phyloP scores from a whole-genome alignment of 1,284 basidiomycete genomes.

The Ceratobasidium sp. region DNA sequence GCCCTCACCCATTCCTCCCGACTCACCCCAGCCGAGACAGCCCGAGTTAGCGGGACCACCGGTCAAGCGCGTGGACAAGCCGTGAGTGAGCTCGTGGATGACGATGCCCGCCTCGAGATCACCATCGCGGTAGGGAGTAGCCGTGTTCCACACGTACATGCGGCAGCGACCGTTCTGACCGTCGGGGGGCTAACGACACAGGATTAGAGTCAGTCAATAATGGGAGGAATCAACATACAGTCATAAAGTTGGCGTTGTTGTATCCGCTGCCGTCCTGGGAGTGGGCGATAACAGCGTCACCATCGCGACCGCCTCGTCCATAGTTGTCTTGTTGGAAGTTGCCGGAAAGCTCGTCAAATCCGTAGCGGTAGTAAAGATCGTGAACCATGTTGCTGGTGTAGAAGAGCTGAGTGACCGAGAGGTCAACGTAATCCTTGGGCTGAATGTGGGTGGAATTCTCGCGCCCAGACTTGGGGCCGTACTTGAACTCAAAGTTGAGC shows the following conservation, averaged over 20 bases:
- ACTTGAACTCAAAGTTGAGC: slow-evolving; percentile 73
- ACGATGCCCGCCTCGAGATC: slow-evolving; percentile 95
- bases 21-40: slow-evolving; percentile 94
- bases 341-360: slow-evolving; percentile 88
- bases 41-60: slow-evolving; percentile 93
- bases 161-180: slow-evolving; percentile 85
- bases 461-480: slow-evolving; percentile 62
- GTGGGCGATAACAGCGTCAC: slow-evolving; percentile 91
- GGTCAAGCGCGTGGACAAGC: slow-evolving; percentile 90
- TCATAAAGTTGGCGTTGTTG: slow-evolving; percentile 75
- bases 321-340: slow-evolving; percentile 99
- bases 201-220: not conserved
- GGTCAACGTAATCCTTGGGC: slow-evolving; percentile 83
- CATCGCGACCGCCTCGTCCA: slow-evolving; percentile 82
- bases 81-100: slow-evolving; percentile 89
- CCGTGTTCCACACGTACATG: slow-evolving; percentile 97
- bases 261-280: slow-evolving; percentile 93
- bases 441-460: slow-evolving; percentile 62
- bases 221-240: slow-evolving; percentile 42
- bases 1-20: slow-evolving; percentile 96
- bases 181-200: slow-evolving; percentile 47
- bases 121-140: slow-evolving; percentile 88
- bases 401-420: slow-evolving; percentile 88
- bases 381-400: slow-evolving; percentile 87
- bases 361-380: slow-evolving; percentile 64